Base-by-base conservation (phyloP, 2,329 filamentous ascomycete species). In the Leptosphaerulina australis region DNA sequence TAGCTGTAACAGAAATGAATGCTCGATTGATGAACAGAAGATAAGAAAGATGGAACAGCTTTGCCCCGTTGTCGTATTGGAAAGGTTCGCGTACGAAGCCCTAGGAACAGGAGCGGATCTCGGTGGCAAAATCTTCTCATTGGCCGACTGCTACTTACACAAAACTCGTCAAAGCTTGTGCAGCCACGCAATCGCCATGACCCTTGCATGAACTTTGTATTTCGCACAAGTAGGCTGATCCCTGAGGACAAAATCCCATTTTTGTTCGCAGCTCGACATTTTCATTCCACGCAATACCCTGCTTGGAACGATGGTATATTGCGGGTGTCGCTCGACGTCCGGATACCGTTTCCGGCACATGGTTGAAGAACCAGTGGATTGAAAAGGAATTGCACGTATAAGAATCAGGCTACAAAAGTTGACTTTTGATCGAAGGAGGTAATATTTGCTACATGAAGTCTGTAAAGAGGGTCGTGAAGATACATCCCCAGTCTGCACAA, bases 111-210 rank as follows among this genome's bases (percentile, higher is more conserved):
- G 39, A 37, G 48, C 37, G 48, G 48, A 24, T 18, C 26, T 15
- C n/a, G 20, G 41, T 37, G 48, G 48, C 48, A 46, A 45, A 37
- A 40, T 5, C 22, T 26, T 24, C 20, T 36, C 30, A 51, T 46
- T 51, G 48, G 48, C 14, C 36, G n/a, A 18, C 3, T 12, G 25
- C 22, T 41, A 45, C 48, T 51, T 51, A 51, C 48, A 51, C 41
- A 51, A 51, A 45, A 46, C 41, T 41, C 36, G 41, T 51, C 48
- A 51, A 51, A 51, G 48, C 48, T 46, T 46, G 37, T 41, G 28
- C 38, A 20, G 45, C 41, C 48, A 31, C 48, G 48, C 48, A 51
- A 46, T 51, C 31, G 36, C 48, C 36, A 45, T 30, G 22, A 41
- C 36, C 30, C 35, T 18, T 45, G 48, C 41, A 51, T 37, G 25